Percentiles rank a stretch among this genome's conserved stretches.
These are phyloP conservation scores for Beauveria brongniartii DNA, from an alignment of 2,329 filamentous ascomycete genomes.

Conservation along the genomic window DNA sequence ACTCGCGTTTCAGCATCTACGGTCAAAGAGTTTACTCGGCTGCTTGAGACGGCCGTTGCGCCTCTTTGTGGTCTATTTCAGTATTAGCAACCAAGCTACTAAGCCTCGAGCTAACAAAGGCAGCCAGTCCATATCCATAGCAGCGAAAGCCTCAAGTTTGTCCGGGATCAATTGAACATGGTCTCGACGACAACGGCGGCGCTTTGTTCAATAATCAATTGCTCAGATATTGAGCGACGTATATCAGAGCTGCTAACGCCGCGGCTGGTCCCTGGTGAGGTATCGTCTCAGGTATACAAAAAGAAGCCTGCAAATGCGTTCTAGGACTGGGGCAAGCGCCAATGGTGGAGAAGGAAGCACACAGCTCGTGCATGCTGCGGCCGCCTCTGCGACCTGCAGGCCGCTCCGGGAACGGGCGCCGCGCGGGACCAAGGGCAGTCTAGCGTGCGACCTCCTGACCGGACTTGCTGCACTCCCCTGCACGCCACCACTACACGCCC, in stretches of 20 bases:
- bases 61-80: background rate
- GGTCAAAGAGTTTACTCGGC: background rate
- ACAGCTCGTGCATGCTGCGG: slow-evolving; percentile 29
- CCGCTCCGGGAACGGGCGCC: slow-evolving; percentile 25
- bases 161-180: background rate
- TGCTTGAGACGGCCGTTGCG: background rate
- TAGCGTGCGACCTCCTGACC: slow-evolving; percentile 18
- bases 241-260: background rate
- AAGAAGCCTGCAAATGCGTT: slow-evolving; percentile 2
- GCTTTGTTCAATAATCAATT: background rate
- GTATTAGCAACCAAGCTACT: background rate
- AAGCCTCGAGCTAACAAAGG: background rate
- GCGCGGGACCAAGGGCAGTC: slow-evolving; percentile 24
- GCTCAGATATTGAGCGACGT: background rate
- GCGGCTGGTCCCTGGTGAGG: background rate
- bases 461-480: slow-evolving; percentile 13
- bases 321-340: slow-evolving; percentile 8
- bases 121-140: background rate
- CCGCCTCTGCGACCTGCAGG: slow-evolving; percentile 30
- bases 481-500: slow-evolving; percentile 4
- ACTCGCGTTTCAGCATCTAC: background rate
- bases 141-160: background rate
- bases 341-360: slow-evolving; percentile 16
- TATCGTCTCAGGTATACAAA: background rate
- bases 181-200: background rate